A percentile compares a stretch with the other conserved stretches of the same genome.
Evolutionary conservation across 169 alveolate species (phyloP).

Genomic region (Cryptosporidium ryanae): DNA sequence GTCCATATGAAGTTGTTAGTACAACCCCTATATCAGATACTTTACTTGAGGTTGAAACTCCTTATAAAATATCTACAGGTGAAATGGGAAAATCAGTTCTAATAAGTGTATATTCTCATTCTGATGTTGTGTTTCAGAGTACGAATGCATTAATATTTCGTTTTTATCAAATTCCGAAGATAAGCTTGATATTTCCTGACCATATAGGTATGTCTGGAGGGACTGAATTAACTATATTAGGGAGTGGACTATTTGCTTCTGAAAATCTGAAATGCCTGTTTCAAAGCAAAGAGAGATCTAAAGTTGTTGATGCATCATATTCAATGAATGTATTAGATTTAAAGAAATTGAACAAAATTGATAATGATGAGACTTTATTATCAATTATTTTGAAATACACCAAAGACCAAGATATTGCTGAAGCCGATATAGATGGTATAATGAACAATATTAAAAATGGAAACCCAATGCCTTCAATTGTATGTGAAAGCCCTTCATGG

Average conservation of each 20-base stretch:
- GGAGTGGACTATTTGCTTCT: constrained; percentile 64
- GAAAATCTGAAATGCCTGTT: constrained; percentile 64
- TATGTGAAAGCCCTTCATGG: constrained; percentile 72
- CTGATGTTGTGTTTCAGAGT: constrained; percentile 48
- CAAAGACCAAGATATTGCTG: neutral
- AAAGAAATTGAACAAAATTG: constrained; percentile 12
- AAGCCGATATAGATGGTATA: constrained; percentile 7
- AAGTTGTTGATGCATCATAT: constrained; percentile 63
- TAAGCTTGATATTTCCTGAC: constrained; percentile 28
- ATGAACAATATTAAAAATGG: neutral
- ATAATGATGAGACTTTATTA: neutral
- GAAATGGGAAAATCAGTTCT: constrained; percentile 47
- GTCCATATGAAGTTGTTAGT: constrained; percentile 63
- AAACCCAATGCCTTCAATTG: constrained; percentile 49
- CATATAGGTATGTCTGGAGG: constrained; percentile 74
- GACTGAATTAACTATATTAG: constrained; percentile 53
- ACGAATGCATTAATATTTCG: constrained; percentile 58
- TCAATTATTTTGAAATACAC: neutral
- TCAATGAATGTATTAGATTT: constrained; percentile 28
- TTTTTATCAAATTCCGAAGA: constrained; percentile 31
- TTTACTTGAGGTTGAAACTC: constrained; percentile 60
- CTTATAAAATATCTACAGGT: constrained; percentile 35
- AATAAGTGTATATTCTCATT: constrained; percentile 54
- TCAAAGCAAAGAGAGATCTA: constrained; percentile 73
- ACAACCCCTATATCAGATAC: constrained; percentile 44